phyloP scores from a whole-genome alignment of 768 basidiomycete genomes.

The Leccinum fibrillosum region DNA sequence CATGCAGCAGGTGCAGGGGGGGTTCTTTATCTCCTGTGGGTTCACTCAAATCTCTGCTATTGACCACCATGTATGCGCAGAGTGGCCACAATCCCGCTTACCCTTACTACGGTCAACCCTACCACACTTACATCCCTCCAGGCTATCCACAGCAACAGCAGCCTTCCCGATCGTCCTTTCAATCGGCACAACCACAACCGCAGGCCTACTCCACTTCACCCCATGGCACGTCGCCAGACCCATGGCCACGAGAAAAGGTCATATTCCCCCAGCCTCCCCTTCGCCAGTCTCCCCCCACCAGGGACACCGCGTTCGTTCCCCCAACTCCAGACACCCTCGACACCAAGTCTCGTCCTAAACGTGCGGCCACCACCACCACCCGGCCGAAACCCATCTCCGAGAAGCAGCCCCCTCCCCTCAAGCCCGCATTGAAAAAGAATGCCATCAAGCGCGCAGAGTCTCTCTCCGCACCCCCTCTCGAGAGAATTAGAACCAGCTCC shows the following conservation, averaged over 20 bases:
- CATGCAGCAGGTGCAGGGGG: constrained; percentile 18
- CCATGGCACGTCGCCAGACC: constrained; percentile 30
- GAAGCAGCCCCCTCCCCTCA: constrained; percentile 42
- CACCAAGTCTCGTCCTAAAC: constrained; percentile 34
- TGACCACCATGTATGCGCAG: constrained; percentile 16
- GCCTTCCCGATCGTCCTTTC: background rate
- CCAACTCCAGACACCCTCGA: constrained; percentile 20
- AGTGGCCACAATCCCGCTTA: constrained; percentile 41
- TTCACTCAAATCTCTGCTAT: background rate
- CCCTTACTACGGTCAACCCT: constrained; percentile 44
- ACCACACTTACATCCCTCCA: constrained; percentile 36
- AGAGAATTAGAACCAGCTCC: constrained; percentile 44
- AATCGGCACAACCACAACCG: constrained; percentile 6
- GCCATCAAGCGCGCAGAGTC: constrained; percentile 25
- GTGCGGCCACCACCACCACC: constrained; percentile 28
- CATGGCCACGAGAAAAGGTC: constrained; percentile 34
- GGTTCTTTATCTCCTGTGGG: constrained; percentile 10
- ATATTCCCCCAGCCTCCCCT: constrained; percentile 26
- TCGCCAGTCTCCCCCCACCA: constrained; percentile 16
- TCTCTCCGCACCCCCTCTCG: constrained; percentile 25
- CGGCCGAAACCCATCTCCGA: constrained; percentile 21
- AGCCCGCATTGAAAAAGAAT: constrained; percentile 57
- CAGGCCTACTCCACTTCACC: constrained; percentile 30
- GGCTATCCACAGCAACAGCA: constrained; percentile 18
- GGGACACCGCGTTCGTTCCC: constrained; percentile 21